phyloP scores from a whole-genome alignment of 768 basidiomycete species.

The Fomitopsis pulvina region DNA sequence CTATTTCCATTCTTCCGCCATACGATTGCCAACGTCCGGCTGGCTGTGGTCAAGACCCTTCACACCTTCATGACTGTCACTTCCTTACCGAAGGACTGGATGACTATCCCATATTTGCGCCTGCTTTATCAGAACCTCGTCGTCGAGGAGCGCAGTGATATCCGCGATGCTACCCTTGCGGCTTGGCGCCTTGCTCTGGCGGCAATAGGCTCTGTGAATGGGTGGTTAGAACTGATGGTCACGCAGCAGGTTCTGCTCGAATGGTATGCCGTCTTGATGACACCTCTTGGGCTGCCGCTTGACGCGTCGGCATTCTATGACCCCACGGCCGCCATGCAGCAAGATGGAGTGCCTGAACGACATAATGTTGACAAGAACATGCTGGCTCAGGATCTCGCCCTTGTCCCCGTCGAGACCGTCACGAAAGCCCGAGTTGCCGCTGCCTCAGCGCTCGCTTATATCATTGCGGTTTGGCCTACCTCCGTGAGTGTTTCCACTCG shows the following conservation, averaged over 20 bases:
- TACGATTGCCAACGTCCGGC: conserved; percentile 87
- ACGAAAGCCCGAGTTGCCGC: conserved; percentile 75
- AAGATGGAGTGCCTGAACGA: conserved; percentile 45
- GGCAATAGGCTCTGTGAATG: conserved; percentile 39
- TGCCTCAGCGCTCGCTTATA: conserved; percentile 67
- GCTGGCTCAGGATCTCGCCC: conserved; percentile 81
- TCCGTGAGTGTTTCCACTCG: conserved; percentile 34
- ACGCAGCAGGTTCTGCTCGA: conserved; percentile 59
- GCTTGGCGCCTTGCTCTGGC: conserved; percentile 72
- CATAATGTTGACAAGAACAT: conserved; percentile 98
- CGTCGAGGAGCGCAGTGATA: conserved; percentile 83
- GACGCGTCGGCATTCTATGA: conserved; percentile 65
- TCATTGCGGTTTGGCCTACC: conserved; percentile 62
- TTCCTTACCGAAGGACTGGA: conserved; percentile 75
- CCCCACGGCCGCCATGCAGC: conserved; percentile 42
- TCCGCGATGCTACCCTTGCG: conserved; percentile 63
- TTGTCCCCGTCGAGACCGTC: conserved; percentile 71
- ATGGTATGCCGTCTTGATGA: conserved; percentile 89
- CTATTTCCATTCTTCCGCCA: conserved; percentile 97
- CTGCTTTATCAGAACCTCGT: conserved; percentile 92
- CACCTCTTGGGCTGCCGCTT: conserved; percentile 77
- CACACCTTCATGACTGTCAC: conserved; percentile 78
- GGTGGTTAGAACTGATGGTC: conserved; percentile 46
- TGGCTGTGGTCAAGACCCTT: conserved; percentile 87
- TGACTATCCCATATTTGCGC: conserved; percentile 66